Conservation (phyloP, 1,284 basidiomycete genomes). For the Wallemia mellicola region DNA sequence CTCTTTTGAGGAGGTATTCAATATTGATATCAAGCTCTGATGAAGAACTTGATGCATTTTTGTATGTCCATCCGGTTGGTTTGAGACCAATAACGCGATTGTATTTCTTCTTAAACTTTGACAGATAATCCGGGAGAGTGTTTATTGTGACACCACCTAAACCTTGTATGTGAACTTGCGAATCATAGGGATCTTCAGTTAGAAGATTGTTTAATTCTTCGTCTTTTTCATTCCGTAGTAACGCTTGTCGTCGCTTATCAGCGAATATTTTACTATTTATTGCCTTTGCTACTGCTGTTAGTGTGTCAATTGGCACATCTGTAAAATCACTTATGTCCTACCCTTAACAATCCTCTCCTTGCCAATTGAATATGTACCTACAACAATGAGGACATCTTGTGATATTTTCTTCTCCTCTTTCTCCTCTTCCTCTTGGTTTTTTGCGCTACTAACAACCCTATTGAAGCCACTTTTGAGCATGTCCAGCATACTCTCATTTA, state of each 20-base stretch:
- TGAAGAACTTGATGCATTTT: not conserved
- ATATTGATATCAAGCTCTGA: not conserved
- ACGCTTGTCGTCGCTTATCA: slow-evolving; percentile 20
- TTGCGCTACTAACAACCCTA: slow-evolving; percentile 7
- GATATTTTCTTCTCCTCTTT: slow-evolving; percentile 16
- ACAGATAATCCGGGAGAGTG: slow-evolving; percentile 43
- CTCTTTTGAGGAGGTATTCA: not conserved
- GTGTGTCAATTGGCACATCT: not conserved
- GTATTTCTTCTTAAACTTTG: slow-evolving; percentile 40
- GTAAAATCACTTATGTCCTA: slow-evolving; percentile 9
- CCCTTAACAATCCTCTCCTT: slow-evolving; percentile 93
- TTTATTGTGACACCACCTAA: slow-evolving; percentile 49
- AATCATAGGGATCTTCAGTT: slow-evolving; percentile 10
- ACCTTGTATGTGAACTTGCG: slow-evolving; percentile 60
- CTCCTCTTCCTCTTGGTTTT: slow-evolving; percentile 9
- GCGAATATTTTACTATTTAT: slow-evolving; percentile 68
- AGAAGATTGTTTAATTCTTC: not conserved
- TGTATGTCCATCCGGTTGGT: slow-evolving; percentile 75
- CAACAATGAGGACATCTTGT: slow-evolving; percentile 3
- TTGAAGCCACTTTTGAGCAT: not conserved
- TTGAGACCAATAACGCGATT: slow-evolving; percentile 49
- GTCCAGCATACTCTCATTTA: not conserved
- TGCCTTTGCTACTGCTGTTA: slow-evolving; percentile 46
- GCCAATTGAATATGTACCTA: slow-evolving; percentile 76
- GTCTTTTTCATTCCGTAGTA: not conserved